A percentile compares a stretch with the other conserved stretches of the same genome.
These are phyloP conservation scores for Daldinia childiae DNA, from an alignment of 495 filamentous ascomycete species.

Conservation along the genomic window DNA sequence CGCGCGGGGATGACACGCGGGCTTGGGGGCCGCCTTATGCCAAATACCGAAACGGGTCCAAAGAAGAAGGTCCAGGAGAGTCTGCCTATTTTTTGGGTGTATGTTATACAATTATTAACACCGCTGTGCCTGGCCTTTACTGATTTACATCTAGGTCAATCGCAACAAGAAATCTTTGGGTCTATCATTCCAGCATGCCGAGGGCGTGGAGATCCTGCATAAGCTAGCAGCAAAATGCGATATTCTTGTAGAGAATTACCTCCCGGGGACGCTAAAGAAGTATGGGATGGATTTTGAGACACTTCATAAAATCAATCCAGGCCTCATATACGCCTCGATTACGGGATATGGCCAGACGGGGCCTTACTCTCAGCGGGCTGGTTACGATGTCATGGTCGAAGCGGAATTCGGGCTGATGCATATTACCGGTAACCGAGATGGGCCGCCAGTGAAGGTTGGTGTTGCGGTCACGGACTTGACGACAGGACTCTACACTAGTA, in stretches of 20 bases:
- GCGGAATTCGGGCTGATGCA: constrained; percentile 99
- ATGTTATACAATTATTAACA: constrained; percentile 40
- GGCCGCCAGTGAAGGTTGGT: constrained; percentile 95
- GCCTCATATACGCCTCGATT: constrained; percentile 71
- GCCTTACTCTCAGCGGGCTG: constrained; percentile 86
- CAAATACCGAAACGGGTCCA: constrained; percentile 66
- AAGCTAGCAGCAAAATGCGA: constrained; percentile 85
- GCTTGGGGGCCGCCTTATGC: constrained; percentile 98
- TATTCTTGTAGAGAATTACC: constrained; percentile 96
- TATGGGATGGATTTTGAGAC: constrained; percentile 89
- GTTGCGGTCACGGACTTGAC: constrained; percentile 97
- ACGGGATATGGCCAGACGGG: constrained; percentile 87
- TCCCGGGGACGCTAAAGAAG: constrained; percentile 89
- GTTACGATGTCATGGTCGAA: constrained; percentile 99
- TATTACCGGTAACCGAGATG: constrained; percentile 87
- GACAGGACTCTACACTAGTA: constrained; percentile 96
- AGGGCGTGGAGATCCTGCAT: constrained; percentile 86
- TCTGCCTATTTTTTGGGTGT: constrained; percentile 94
- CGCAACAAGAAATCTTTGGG: constrained; percentile 96
- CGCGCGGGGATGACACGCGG: constrained; percentile 89
- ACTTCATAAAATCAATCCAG: constrained; percentile 80
- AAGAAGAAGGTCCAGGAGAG: constrained; percentile 80
- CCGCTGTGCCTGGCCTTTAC: not conserved
- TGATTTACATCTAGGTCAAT: constrained; percentile 70
- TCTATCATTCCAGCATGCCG: constrained; percentile 85